Conservation (phyloP, 1,284 basidiomycete species). For the Tilletiopsis washingtonensis region DNA sequence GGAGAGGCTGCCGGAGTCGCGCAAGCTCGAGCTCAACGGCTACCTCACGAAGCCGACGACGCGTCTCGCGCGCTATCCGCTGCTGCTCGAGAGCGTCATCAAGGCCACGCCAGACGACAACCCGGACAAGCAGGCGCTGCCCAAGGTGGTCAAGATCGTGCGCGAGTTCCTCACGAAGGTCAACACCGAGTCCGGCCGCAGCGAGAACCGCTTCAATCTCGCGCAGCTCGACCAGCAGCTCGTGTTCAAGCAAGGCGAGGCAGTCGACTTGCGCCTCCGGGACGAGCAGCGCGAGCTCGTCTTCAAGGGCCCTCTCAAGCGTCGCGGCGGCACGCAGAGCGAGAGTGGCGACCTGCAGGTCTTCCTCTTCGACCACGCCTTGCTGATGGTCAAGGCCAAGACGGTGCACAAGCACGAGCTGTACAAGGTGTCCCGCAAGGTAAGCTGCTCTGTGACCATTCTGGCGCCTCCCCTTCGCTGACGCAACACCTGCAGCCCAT, state of each 20-base stretch:
- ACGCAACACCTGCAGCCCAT: conserved; percentile 59
- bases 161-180: conserved; percentile 78
- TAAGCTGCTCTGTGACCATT: conserved; percentile 50
- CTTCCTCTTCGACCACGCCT: conserved; percentile 92
- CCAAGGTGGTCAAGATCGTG: conserved; percentile 71
- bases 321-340: conserved; percentile 63
- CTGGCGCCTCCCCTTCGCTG: conserved; percentile 1
- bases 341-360: conserved; percentile 82
- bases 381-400: conserved; percentile 88
- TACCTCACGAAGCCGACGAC: conserved; percentile 97
- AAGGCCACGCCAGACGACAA: conserved; percentile 90
- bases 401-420: conserved; percentile 80
- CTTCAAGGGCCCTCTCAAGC: conserved; percentile 87
- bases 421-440: conserved; percentile 85
- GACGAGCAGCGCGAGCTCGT: conserved; percentile 86
- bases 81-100: conserved; percentile 81
- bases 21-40: conserved; percentile 94
- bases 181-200: conserved; percentile 82
- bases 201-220: conserved; percentile 87
- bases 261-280: conserved; percentile 73
- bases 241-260: conserved; percentile 73
- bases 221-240: conserved; percentile 82
- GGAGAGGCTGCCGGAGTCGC: conserved; percentile 85
- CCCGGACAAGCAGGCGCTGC: conserved; percentile 72
- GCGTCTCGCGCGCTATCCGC: conserved; percentile 86